phyloP scores from a whole-genome alignment of 106 monocot genomes.

The Acanthochlamys bracteata region DNA sequence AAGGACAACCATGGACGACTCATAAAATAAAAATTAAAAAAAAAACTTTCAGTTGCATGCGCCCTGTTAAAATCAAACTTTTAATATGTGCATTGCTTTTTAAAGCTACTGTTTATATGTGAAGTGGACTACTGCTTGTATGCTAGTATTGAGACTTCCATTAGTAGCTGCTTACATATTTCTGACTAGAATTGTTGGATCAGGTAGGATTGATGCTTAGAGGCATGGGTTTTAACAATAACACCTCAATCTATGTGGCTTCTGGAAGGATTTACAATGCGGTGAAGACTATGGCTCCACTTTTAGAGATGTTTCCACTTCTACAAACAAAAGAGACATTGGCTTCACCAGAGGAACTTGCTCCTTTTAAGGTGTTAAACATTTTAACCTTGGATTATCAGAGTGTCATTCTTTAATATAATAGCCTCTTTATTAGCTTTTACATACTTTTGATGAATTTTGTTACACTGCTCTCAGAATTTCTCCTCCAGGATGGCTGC shows the following conservation, averaged over 20 bases:
- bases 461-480: slow-evolving; percentile 40
- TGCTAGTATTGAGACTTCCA: too few species aligned
- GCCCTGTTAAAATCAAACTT: too few species aligned
- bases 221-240: slow-evolving; percentile 95
- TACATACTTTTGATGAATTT: slow-evolving; percentile 1
- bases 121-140: too few species aligned
- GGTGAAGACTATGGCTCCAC: slow-evolving; percentile 85
- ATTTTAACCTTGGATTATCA: too few species aligned
- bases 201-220: slow-evolving; percentile 98
- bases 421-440: neutral
- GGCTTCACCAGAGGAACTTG: slow-evolving; percentile 77
- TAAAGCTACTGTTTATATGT: too few species aligned
- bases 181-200: neutral
- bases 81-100: too few species aligned
- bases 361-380: slow-evolving; percentile 67
- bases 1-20: too few species aligned
- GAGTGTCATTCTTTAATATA: neutral
- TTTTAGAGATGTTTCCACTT: slow-evolving; percentile 97
- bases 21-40: too few species aligned
- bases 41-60: too few species aligned
- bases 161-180: neutral
- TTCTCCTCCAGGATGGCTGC: slow-evolving; percentile 97
- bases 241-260: slow-evolving; percentile 90
- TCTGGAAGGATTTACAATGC: slow-evolving; percentile 91
- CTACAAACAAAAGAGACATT: slow-evolving; percentile 91